Percentiles rank a stretch among this genome's conserved stretches.
Conservation (phyloP, 2,329 filamentous ascomycete species). For the Cordyceps cateniannulata region DNA sequence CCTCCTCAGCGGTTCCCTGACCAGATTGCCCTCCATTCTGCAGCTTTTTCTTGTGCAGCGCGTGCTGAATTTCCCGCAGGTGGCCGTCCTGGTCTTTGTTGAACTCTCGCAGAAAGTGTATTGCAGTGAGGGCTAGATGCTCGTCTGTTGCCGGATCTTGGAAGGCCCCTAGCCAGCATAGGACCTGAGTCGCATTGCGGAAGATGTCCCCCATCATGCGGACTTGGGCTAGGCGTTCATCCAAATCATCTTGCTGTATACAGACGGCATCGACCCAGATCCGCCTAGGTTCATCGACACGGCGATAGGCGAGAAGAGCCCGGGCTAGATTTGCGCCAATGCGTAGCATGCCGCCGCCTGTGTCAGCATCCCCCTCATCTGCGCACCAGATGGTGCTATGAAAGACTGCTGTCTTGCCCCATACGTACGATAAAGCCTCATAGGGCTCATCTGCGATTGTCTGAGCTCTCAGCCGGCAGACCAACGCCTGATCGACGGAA, state of each 20-base stretch:
- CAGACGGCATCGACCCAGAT: conserved; percentile 19
- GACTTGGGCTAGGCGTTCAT: conserved; percentile 16
- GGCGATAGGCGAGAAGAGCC: conserved; percentile 11
- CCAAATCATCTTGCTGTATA: conserved; percentile 15
- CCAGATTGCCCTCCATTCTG: neutral
- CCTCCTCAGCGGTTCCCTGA: neutral
- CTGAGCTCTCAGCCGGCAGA: conserved; percentile 4
- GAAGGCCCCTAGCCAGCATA: conserved; percentile 15
- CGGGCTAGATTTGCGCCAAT: conserved; percentile 11
- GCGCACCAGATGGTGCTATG: conserved; percentile 3
- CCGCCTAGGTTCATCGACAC: neutral
- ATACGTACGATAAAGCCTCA: conserved; percentile 14
- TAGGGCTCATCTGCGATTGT: conserved; percentile 9
- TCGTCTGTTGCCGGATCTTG: neutral
- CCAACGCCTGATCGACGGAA: neutral
- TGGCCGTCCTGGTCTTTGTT: neutral
- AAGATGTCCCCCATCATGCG: conserved; percentile 19
- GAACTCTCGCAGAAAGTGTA: conserved; percentile 6
- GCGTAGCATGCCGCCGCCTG: neutral
- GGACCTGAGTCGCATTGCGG: conserved; percentile 9
- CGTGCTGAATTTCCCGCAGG: conserved; percentile 1
- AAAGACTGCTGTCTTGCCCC: conserved; percentile 4
- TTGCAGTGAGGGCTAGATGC: neutral
- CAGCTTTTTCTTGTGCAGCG: neutral
- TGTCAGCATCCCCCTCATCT: neutral